Conservation (phyloP, 2,329 filamentous ascomycete genomes). For the Coleophoma crateriformis region DNA sequence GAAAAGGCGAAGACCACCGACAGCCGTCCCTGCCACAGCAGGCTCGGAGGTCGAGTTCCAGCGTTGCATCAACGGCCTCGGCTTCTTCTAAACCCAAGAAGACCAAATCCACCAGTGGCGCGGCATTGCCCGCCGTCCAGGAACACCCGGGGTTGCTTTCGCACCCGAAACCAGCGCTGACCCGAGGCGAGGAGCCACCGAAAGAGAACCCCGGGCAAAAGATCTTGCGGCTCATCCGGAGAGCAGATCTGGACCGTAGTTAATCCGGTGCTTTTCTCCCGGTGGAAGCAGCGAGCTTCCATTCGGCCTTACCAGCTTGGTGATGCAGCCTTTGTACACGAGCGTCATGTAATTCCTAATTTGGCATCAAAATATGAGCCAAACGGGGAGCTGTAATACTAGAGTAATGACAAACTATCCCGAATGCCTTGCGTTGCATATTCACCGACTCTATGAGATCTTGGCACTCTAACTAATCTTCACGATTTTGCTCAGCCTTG, state of each 20-base stretch:
- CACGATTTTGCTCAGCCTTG: too few relatives aligned
- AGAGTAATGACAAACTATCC: too few relatives aligned
- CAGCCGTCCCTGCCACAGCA: conserved; percentile 16
- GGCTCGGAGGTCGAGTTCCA: conserved; percentile 7
- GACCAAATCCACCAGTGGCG: conserved; percentile 1
- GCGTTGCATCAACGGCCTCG: conserved; percentile 2
- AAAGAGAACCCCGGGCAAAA: conserved; percentile 12
- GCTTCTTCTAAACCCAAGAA: conserved; percentile 5
- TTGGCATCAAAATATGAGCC: too few relatives aligned
- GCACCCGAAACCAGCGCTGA: not conserved
- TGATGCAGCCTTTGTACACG: too few relatives aligned
- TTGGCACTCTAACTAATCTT: too few relatives aligned
- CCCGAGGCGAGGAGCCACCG: conserved; percentile 3
- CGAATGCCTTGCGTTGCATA: too few relatives aligned
- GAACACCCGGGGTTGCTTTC: conserved; percentile 3
- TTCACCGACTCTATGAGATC: too few relatives aligned
- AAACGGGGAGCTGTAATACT: too few relatives aligned
- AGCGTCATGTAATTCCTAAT: too few relatives aligned
- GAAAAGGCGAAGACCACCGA: conserved; percentile 20
- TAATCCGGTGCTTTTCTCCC: conserved; percentile 2
- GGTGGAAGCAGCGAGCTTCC: not conserved
- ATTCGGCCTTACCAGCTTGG: not conserved
- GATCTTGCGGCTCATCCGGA: conserved; percentile 14
- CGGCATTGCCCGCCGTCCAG: conserved; percentile 5
- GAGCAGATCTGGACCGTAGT: conserved; percentile 21